Percentiles rank a stretch among this genome's conserved stretches.
Conservation (phyloP, 2,329 filamentous ascomycete species). For the Diaporthe ilicicola region DNA sequence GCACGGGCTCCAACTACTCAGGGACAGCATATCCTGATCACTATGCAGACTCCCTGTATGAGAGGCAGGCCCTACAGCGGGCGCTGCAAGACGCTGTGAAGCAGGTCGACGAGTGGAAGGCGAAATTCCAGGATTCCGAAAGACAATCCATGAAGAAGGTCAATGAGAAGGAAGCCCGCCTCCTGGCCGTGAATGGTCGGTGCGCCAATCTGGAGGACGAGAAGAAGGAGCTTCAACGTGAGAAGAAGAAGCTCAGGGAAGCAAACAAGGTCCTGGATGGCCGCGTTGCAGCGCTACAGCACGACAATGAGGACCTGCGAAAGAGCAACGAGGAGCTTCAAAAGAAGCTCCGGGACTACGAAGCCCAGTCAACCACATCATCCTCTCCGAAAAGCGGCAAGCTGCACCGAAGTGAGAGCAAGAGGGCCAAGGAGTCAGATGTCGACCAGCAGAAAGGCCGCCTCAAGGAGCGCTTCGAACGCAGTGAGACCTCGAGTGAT, state of each 20-base stretch:
- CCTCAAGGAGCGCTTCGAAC: constrained; percentile 44
- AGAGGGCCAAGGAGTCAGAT: constrained; percentile 36
- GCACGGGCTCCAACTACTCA: constrained; percentile 41
- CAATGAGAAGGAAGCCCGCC: constrained; percentile 27
- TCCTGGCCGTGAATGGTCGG: constrained; percentile 36
- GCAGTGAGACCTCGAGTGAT: constrained; percentile 40
- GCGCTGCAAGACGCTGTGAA: constrained; percentile 37
- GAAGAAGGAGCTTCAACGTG: constrained; percentile 37
- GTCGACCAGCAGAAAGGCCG: constrained; percentile 39
- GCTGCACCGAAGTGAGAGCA: constrained; percentile 40
- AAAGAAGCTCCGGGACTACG: constrained; percentile 37
- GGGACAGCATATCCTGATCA: constrained; percentile 39
- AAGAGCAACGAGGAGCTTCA: constrained; percentile 35
- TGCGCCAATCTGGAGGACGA: constrained; percentile 36
- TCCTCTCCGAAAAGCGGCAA: constrained; percentile 38
- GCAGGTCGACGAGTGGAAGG: constrained; percentile 39
- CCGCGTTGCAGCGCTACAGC: constrained; percentile 28
- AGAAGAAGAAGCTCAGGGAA: constrained; percentile 40
- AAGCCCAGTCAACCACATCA: constrained; percentile 36
- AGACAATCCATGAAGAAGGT: constrained; percentile 33
- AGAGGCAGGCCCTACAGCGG: constrained; percentile 41
- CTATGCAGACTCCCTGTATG: constrained; percentile 37
- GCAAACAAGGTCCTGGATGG: constrained; percentile 39
- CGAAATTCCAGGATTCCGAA: constrained; percentile 38
- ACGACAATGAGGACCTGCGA: constrained; percentile 31